Conservation (phyloP, 2,329 filamentous ascomycete species). For the Oidium heveae region DNA sequence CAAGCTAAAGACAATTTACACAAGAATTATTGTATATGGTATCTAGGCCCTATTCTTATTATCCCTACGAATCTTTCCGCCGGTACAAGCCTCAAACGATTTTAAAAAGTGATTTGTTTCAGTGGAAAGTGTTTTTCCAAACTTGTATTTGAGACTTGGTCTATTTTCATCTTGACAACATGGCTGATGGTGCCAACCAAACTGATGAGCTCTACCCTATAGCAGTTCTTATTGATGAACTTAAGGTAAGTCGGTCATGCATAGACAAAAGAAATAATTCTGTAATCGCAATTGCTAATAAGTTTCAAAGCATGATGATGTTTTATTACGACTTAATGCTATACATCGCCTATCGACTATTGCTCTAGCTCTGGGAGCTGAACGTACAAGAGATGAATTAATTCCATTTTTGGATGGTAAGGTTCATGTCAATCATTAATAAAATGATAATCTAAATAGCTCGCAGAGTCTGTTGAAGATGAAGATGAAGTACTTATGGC, state of each 20-base stretch:
- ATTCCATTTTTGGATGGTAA: constrained; percentile 96
- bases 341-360: constrained; percentile 97
- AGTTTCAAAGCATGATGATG: constrained; percentile 67
- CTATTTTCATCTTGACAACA: constrained; percentile 24
- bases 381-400: constrained; percentile 92
- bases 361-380: constrained; percentile 79
- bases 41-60: too few relatives aligned
- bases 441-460: constrained; percentile 12
- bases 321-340: constrained; percentile 88
- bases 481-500: constrained; percentile 96
- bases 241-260: constrained; percentile 43
- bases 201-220: constrained; percentile 99
- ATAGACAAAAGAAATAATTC: background rate
- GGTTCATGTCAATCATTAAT: background rate
- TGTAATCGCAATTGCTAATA: constrained; percentile 5
- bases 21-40: too few relatives aligned
- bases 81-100: too few relatives aligned
- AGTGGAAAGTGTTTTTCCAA: too few relatives aligned
- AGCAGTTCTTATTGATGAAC: constrained; percentile 96
- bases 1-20: too few relatives aligned
- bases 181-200: constrained; percentile 73
- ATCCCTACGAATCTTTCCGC: too few relatives aligned
- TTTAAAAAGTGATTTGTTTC: too few relatives aligned
- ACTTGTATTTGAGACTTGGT: too few relatives aligned
- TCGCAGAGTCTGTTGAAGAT: constrained; percentile 85